phyloP scores from a whole-genome alignment of 2,329 filamentous ascomycete genomes.

The Pestalotiopsis sp. region DNA sequence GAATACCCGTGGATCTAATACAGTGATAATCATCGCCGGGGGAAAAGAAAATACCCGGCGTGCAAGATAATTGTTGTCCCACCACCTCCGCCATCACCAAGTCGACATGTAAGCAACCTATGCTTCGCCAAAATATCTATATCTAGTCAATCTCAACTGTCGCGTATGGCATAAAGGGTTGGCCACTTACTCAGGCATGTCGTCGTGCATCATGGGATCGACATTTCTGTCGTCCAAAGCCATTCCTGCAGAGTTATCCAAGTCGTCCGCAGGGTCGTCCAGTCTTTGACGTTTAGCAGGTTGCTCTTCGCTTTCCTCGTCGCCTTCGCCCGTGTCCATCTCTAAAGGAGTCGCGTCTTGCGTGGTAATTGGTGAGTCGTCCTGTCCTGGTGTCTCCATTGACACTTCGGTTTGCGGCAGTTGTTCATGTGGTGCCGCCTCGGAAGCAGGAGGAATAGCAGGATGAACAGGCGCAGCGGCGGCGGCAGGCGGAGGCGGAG shows the following conservation, averaged over 20 bases:
- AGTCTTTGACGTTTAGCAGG: conserved; percentile 33
- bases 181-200: conserved; percentile 26
- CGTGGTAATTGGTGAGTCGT: neutral
- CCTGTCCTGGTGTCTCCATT: neutral
- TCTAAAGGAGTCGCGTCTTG: conserved; percentile 22
- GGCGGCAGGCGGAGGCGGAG: neutral
- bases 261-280: conserved; percentile 21
- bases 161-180: neutral
- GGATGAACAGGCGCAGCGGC: neutral
- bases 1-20: neutral
- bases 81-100: neutral
- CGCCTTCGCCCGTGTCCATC: conserved; percentile 20
- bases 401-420: neutral
- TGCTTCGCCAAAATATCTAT: conserved; percentile 9
- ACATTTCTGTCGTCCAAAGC: conserved; percentile 28
- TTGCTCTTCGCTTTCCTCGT: conserved; percentile 25
- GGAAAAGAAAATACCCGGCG: neutral
- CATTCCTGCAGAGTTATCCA: conserved; percentile 29
- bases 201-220: conserved; percentile 24
- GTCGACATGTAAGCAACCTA: neutral
- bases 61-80: neutral
- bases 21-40: neutral
- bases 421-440: neutral
- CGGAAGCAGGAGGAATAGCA: neutral
- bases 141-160: neutral